A percentile compares a stretch with the other conserved stretches of the same genome.
Conservation (phyloP, 1,284 basidiomycete genomes). For the Cerrena zonata region DNA sequence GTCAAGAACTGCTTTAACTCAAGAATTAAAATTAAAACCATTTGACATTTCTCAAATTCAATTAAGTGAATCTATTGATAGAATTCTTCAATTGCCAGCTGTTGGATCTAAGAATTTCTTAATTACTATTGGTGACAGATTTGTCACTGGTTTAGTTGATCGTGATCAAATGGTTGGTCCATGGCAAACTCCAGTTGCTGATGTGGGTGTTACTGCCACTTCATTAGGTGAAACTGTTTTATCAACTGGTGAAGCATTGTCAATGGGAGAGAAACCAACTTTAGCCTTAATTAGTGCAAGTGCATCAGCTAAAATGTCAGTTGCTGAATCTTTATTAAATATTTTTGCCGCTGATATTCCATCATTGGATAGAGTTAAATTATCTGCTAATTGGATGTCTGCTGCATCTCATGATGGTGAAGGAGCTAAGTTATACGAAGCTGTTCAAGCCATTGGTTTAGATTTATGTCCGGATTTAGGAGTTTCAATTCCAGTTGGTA, state of each 20-base stretch:
- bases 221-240: slow-evolving; percentile 85
- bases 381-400: slow-evolving; percentile 99
- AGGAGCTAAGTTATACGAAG: slow-evolving; percentile 86
- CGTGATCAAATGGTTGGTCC: slow-evolving; percentile 99
- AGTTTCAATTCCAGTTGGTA: slow-evolving; percentile 93
- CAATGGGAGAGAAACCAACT: slow-evolving; percentile 94
- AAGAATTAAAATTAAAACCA: slow-evolving; percentile 40
- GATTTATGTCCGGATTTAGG: slow-evolving; percentile 94
- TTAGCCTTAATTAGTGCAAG: slow-evolving; percentile 82
- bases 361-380: slow-evolving; percentile 74
- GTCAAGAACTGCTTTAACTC: slow-evolving; percentile 67
- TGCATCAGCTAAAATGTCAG: slow-evolving; percentile 92
- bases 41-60: slow-evolving; percentile 69
- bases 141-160: slow-evolving; percentile 89
- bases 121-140: slow-evolving; percentile 95
- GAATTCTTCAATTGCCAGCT: slow-evolving; percentile 85
- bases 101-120: slow-evolving; percentile 96
- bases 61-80: slow-evolving; percentile 61
- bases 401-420: slow-evolving; percentile 88
- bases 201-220: slow-evolving; percentile 91
- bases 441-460: slow-evolving; percentile 88
- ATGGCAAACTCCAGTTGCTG: slow-evolving; percentile 96
- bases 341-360: slow-evolving; percentile 78
- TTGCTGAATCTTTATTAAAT: slow-evolving; percentile 91
- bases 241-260: slow-evolving; percentile 94